Percentiles rank a stretch among this genome's conserved stretches.
Evolutionary conservation across 1,139 yeast genomes (phyloP).

Genomic region (Yamadazyma songkhlaensis): DNA sequence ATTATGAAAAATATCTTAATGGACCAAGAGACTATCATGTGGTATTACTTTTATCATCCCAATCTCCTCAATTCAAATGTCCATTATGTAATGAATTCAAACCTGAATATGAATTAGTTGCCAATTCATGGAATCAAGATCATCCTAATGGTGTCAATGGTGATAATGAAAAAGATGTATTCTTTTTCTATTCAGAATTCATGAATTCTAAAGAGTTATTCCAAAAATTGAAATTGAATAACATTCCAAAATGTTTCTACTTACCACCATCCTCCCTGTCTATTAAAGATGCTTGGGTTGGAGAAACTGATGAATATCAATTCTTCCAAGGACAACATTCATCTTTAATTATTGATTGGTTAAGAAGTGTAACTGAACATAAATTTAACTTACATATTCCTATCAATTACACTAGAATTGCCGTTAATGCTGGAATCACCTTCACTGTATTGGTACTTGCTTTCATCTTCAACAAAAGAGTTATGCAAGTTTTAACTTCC

Average conservation of each 20-base stretch:
- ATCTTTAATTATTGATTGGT: slow-evolving; percentile 36
- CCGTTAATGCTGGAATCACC: slow-evolving; percentile 42
- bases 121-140: slow-evolving; percentile 57
- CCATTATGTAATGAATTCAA: slow-evolving; percentile 67
- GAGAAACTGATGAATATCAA: slow-evolving; percentile 45
- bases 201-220: slow-evolving; percentile 54
- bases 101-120: slow-evolving; percentile 57
- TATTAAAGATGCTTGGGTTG: slow-evolving; percentile 25
- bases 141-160: slow-evolving; percentile 33
- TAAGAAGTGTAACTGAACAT: slow-evolving; percentile 41
- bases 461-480: slow-evolving; percentile 31
- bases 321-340: slow-evolving; percentile 55
- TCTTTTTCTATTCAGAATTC: slow-evolving; percentile 76
- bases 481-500: slow-evolving; percentile 22
- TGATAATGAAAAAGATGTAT: slow-evolving; percentile 40
- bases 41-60: slow-evolving; percentile 69
- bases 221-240: slow-evolving; percentile 54
- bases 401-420: slow-evolving; percentile 50
- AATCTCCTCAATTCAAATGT: slow-evolving; percentile 73
- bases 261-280: slow-evolving; percentile 54
- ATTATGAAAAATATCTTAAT: slow-evolving; percentile 54
- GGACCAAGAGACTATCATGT: slow-evolving; percentile 74
- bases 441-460: slow-evolving; percentile 21
- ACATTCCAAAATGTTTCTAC: slow-evolving; percentile 76
- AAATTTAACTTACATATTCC: slow-evolving; percentile 54